Conservation (phyloP, 306 rosid genomes). For the Vachellia collinsii region DNA sequence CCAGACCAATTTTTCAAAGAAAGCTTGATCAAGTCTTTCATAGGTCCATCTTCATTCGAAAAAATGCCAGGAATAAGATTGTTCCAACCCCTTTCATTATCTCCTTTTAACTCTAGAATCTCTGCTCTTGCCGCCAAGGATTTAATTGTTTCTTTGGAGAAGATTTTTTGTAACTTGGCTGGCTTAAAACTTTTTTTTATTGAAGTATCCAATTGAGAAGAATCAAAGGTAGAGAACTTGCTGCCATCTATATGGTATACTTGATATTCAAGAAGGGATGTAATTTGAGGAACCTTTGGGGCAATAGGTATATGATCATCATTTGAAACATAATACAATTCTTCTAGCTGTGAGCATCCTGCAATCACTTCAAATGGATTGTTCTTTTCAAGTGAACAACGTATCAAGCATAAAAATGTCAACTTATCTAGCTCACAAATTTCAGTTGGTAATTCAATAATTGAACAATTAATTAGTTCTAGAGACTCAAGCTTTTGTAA, state of each 20-base stretch:
- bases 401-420: constrained; percentile 28
- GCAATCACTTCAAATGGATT: constrained; percentile 33
- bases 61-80: constrained; percentile 34
- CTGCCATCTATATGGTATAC: constrained; percentile 23
- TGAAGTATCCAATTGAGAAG: background rate
- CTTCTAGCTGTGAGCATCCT: constrained; percentile 21
- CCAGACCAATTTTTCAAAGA: background rate
- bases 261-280: background rate
- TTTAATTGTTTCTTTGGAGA: too few species aligned
- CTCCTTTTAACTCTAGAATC: background rate
- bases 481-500: constrained; percentile 21
- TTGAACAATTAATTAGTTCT: background rate
- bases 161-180: background rate
- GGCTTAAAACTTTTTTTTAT: constrained; percentile 7
- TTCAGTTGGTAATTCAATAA: constrained; percentile 32
- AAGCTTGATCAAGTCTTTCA: background rate
- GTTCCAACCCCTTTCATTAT: background rate
- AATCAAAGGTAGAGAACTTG: background rate
- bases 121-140: constrained; percentile 7
- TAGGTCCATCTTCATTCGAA: constrained; percentile 6
- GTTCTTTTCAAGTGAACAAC: constrained; percentile 1
- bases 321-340: background rate
- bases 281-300: background rate
- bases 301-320: background rate
- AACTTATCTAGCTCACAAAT: background rate